Evolutionary conservation across 2,329 filamentous ascomycete species (phyloP).

Genomic region (Fusarium subtropicale): DNA sequence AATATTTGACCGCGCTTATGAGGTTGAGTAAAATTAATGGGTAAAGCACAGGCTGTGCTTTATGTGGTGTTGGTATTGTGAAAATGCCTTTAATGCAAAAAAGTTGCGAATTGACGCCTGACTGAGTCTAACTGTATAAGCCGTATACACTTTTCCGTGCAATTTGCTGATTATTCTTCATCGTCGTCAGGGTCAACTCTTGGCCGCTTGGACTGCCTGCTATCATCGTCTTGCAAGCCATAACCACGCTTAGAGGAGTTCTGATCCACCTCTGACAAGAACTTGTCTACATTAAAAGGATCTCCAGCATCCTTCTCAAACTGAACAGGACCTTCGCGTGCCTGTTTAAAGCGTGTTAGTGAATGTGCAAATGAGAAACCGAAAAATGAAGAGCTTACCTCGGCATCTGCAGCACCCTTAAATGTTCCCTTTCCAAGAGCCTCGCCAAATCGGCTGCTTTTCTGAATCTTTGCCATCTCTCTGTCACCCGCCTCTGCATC

Average conservation of each 20-base stretch:
- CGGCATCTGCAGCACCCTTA: conserved; percentile 84
- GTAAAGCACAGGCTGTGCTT: conserved; percentile 2
- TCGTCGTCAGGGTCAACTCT: conserved; percentile 75
- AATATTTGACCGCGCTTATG: neutral
- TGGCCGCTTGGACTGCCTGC: conserved; percentile 74
- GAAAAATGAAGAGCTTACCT: conserved; percentile 64
- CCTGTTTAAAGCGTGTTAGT: conserved; percentile 59
- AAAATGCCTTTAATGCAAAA: conserved; percentile 14
- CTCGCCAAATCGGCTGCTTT: conserved; percentile 84
- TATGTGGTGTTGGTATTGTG: conserved; percentile 19
- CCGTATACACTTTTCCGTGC: conserved; percentile 21
- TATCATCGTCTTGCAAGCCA: conserved; percentile 76
- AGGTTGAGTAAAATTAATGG: conserved; percentile 9
- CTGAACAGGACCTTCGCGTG: conserved; percentile 90
- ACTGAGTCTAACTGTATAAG: conserved; percentile 43
- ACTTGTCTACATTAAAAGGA: conserved; percentile 94
- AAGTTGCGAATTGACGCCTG: conserved; percentile 39
- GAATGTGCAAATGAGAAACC: neutral
- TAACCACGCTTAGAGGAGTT: conserved; percentile 78
- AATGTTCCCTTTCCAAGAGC: conserved; percentile 91
- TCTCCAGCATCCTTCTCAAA: conserved; percentile 91
- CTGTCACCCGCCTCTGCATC: conserved; percentile 83
- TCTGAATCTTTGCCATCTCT: conserved; percentile 89
- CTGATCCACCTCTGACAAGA: conserved; percentile 83
- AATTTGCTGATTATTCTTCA: conserved; percentile 38